Evolutionary conservation across 1,284 basidiomycete species (phyloP), one percentile per base, ranked within the genome.

Genomic region (Ceraceosorus bombacis): DNA sequence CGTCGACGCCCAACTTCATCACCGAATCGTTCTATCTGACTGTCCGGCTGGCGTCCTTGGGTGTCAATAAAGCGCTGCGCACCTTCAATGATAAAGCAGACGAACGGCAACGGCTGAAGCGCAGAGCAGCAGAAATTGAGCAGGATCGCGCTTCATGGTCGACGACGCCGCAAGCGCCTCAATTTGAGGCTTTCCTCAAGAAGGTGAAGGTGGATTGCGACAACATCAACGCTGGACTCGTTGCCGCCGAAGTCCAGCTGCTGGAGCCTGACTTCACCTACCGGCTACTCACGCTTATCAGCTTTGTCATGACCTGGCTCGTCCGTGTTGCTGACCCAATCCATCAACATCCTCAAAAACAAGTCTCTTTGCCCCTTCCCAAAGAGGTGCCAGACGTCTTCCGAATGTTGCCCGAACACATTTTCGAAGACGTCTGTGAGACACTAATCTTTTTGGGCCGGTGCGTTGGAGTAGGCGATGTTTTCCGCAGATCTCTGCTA

Each of bases 241-340:
- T 88, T 50, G 86, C 92, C 0, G 92, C 85, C 68, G 86, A 90
- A 64, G 86, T 87, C 0, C 91, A 93, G 70, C 82, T 99, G 1
- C 81, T 88, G 41, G 91, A 96, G 71, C 89, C 89, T 0, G 88
- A 89, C 65, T 84, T 95, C 60, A 82, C 90, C 38, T 85, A 87
- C 71, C 83, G 86, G 56, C 87, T 86, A 48, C 84, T 94, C 49
- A 85, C 84, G 7, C 97, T 95, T 79, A 85, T 85, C 37, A 88
- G 85, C 68, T 95, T 97, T 78, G 81, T 92, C 54, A 94, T 94
- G 72, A 89, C 88, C 0, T 99, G 94, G 94, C 81, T 98, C 15
- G 88, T 97, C 57, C 85, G 93, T 5, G 84, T 89, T 61, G 91
- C 88, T n/a, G 95, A 98, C 70, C 89, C 91, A 1, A 83, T 80